Evolutionary conservation across 176 grass and related monocot species (phyloP).

Genomic region (Phoenix roebelenii): DNA sequence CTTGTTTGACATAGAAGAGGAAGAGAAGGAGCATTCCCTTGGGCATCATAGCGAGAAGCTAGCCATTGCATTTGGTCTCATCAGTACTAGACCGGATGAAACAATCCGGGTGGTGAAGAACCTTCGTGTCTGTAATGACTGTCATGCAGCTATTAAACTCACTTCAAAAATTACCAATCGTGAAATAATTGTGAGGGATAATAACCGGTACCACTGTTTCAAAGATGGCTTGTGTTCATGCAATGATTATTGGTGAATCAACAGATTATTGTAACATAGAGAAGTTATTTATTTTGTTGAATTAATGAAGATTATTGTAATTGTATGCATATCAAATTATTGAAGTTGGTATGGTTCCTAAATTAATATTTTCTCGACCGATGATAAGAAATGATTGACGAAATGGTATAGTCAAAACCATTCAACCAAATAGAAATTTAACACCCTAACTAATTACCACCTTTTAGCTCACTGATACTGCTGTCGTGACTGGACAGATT

Average conservation of each 20-base stretch:
- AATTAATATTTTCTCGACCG: too few relatives aligned
- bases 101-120: constrained; percentile 59
- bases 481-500: too few relatives aligned
- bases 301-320: too few relatives aligned
- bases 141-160: constrained; percentile 48
- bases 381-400: too few relatives aligned
- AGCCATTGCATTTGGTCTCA: constrained; percentile 50
- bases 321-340: too few relatives aligned
- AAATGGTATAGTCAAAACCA: too few relatives aligned
- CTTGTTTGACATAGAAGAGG: constrained; percentile 60
- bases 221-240: constrained; percentile 58
- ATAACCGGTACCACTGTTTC: constrained; percentile 58
- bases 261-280: neutral
- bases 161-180: constrained; percentile 37
- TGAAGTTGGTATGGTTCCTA: too few relatives aligned
- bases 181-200: constrained; percentile 52
- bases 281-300: too few relatives aligned
- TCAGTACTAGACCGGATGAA: constrained; percentile 25
- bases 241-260: constrained; percentile 47
- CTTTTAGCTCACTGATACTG: too few relatives aligned
- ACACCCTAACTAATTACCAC: too few relatives aligned
- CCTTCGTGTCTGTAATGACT: constrained; percentile 48
- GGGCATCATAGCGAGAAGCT: constrained; percentile 62
- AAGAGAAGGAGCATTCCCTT: constrained; percentile 52
- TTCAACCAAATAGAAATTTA: too few relatives aligned